phyloP scores from a whole-genome alignment of 768 basidiomycete genomes.

The Xanthoconium purpureum region DNA sequence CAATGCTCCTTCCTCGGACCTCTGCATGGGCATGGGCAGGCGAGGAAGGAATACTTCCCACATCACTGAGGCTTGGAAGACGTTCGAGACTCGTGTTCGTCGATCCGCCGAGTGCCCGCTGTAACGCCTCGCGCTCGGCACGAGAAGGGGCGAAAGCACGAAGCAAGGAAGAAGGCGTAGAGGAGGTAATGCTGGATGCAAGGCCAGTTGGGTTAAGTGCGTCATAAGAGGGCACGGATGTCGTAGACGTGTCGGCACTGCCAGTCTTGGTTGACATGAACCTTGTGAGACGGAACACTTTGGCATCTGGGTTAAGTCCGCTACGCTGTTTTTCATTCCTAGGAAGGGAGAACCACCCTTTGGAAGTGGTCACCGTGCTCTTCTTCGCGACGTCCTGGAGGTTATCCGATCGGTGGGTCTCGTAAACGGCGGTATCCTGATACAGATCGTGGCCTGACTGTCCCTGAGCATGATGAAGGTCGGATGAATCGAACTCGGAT shows the following conservation, averaged over 20 bases:
- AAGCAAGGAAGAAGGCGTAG: constrained; percentile 50
- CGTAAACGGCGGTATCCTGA: constrained; percentile 35
- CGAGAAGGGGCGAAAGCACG: constrained; percentile 88
- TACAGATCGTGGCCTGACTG: constrained; percentile 20
- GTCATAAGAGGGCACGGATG: constrained; percentile 39
- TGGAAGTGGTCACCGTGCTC: constrained; percentile 31
- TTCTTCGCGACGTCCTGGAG: constrained; percentile 10
- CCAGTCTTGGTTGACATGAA: constrained; percentile 12
- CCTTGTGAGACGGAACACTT: constrained; percentile 65
- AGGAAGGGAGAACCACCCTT: constrained; percentile 47
- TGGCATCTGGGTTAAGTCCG: constrained; percentile 82
- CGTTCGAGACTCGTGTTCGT: constrained; percentile 75
- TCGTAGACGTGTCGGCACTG: constrained; percentile 10
- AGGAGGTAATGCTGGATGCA: constrained; percentile 35
- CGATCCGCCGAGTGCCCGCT: constrained; percentile 73
- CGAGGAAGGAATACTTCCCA: constrained; percentile 69
- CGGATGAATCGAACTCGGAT: constrained; percentile 46
- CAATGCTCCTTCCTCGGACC: constrained; percentile 16
- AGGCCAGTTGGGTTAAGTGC: constrained; percentile 63
- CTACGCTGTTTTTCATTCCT: constrained; percentile 53
- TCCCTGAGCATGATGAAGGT: constrained; percentile 34
- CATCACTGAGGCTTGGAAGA: constrained; percentile 74
- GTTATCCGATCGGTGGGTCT: constrained; percentile 22
- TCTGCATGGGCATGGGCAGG: constrained; percentile 52
- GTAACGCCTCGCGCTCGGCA: constrained; percentile 81